Percentiles rank a stretch among this genome's conserved stretches.
These are phyloP conservation scores for Neurospora sp. DNA, from an alignment of 495 filamentous ascomycete genomes.

Conservation along the genomic window DNA sequence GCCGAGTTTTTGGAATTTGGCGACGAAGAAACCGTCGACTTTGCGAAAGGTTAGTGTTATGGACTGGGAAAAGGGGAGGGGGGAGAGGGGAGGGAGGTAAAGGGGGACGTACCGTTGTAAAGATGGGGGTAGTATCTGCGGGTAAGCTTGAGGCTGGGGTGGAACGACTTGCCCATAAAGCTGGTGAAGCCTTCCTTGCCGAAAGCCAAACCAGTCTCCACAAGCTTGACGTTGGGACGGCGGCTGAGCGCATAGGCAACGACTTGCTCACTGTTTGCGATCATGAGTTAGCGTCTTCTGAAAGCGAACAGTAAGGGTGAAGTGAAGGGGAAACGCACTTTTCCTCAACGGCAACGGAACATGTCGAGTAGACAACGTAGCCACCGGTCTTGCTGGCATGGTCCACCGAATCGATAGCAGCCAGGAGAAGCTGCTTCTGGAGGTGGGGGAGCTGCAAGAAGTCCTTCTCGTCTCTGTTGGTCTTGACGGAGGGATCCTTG, in stretches of 20 bases:
- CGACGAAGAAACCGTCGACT: constrained; percentile 96
- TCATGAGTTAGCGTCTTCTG: constrained; percentile 65
- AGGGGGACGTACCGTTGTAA: constrained; percentile 47
- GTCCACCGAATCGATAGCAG: constrained; percentile 84
- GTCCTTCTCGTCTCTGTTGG: constrained; percentile 89
- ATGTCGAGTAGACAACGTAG: constrained; percentile 91
- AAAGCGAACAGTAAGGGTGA: constrained; percentile 29
- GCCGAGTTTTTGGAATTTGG: constrained; percentile 89
- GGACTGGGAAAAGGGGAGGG: neutral
- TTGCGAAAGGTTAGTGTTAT: too few species aligned
- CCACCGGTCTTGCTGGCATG: constrained; percentile 65
- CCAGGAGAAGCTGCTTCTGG: constrained; percentile 86
- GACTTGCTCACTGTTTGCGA: constrained; percentile 79
- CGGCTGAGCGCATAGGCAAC: constrained; percentile 86
- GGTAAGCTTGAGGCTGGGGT: constrained; percentile 72
- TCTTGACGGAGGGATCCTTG: constrained; percentile 92
- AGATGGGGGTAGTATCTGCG: constrained; percentile 87
- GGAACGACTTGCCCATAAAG: constrained; percentile 83
- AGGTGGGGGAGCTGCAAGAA: constrained; percentile 85
- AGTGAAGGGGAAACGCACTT: constrained; percentile 15
- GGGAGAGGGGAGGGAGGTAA: neutral
- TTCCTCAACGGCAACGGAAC: constrained; percentile 31
- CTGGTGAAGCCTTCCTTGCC: constrained; percentile 82
- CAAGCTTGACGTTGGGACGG: constrained; percentile 85
- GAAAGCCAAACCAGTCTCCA: constrained; percentile 87